Percentiles rank a stretch among this genome's conserved stretches.
Conservation (phyloP, 2,329 filamentous ascomycete species). For the Trichophyton rubrum region DNA sequence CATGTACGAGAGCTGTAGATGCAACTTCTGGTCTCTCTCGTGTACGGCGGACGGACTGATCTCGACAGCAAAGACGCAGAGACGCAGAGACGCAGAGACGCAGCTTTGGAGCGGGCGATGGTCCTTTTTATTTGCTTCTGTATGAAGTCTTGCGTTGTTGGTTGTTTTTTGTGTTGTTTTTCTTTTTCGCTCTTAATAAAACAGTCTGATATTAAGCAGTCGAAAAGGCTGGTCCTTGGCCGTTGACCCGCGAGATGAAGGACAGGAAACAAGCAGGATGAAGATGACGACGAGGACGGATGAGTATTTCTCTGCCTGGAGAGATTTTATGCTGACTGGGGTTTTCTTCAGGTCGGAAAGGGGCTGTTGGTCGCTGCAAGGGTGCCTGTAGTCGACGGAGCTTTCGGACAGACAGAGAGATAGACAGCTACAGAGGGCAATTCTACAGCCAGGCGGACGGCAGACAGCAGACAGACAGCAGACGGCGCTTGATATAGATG, state of each 20-base stretch:
- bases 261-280: no score
- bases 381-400: slow-evolving; percentile 3
- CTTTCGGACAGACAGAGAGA: background rate
- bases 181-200: background rate
- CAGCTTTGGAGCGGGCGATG: no score
- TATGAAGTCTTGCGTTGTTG: background rate
- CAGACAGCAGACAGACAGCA: background rate
- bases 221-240: background rate
- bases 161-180: background rate
- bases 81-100: no score
- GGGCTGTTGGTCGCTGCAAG: background rate
- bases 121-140: no score
- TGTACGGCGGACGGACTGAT: background rate
- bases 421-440: no score
- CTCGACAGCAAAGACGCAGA: background rate
- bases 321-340: background rate
- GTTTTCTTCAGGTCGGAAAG: background rate
- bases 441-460: no score
- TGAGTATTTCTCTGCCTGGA: background rate
- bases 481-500: background rate
- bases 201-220: background rate
- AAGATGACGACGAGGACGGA: no score
- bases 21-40: background rate
- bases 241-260: no score
- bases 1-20: background rate